Evolutionary conservation across 176 grass and related monocot species (phyloP), one percentile per base, ranked within the genome.

Genomic region (Oryza rufipogon): DNA sequence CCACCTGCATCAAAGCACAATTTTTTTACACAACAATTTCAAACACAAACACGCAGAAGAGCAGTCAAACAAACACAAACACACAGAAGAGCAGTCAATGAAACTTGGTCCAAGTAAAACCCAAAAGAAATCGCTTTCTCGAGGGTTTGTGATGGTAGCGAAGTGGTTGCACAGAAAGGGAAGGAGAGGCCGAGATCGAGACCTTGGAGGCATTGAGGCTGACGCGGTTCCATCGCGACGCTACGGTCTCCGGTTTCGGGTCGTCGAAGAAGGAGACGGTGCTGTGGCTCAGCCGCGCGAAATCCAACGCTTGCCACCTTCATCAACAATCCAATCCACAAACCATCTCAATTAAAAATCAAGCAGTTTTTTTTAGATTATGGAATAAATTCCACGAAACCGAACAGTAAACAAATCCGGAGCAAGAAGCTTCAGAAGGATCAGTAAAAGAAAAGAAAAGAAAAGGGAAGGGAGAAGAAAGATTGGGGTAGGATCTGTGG

Each of bases 281-380:
- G 80, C 85, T 98, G 80, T 94, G 89, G 73, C 79, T 93, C 26
- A 93, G 87, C 8, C 46, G 80, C 7, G 91, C 96, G 76, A 81
- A 98, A 64, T 98, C 87, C 66, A 98, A 76, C 68, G 81, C 86
- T 81, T 87, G 87, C 96, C 96, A 98, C 96, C 96, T 98, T 83
- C 67, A 68, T 83, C 67, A 64, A 16, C n/a, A 38, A 85, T 30
- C 16, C 42, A 49, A 76, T 15, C 0, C 23, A 72, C 0, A 68
- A 71, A 46, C 19, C 11, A 44, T 7, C 8, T 75, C 47, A 30
- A 16, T 80, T 49, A 38, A 41, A 41, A 71, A 77, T 23, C 6
- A 51, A 49, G 76, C 33, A 81, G 11, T 28, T 84, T 84, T 47
- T 42, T 42, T 42, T 42, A 9, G 41, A 42, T 42, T 9, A 42